A percentile compares a stretch with the other conserved stretches of the same genome.
Conservation (phyloP, 2,329 filamentous ascomycete genomes). For the Diaporthe citriasiana region DNA sequence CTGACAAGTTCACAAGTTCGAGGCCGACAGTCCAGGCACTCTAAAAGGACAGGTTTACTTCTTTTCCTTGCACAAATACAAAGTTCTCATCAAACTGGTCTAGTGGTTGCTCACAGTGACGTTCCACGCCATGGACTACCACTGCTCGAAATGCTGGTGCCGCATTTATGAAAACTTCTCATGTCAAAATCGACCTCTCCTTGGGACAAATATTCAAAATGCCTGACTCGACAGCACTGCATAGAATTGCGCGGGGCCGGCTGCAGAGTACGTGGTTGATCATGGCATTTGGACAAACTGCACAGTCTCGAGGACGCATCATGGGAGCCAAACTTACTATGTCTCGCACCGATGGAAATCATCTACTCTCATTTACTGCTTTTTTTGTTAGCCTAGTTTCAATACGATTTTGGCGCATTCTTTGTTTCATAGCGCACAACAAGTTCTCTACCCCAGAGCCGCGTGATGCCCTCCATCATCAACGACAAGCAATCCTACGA, state of each 20-base stretch:
- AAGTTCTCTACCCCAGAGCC: not conserved
- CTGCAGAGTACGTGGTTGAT: not conserved
- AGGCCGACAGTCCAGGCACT: too few relatives aligned
- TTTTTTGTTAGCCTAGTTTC: not conserved
- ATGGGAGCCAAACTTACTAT: not conserved
- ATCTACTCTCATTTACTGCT: not conserved
- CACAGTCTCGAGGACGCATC: not conserved
- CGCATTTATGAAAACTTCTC: too few relatives aligned
- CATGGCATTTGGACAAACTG: not conserved
- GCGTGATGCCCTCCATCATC: not conserved
- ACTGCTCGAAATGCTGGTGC: too few relatives aligned
- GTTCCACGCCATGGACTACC: not conserved
- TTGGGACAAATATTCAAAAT: not conserved
- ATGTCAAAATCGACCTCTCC: too few relatives aligned
- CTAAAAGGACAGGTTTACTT: not conserved
- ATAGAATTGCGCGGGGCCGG: too few relatives aligned
- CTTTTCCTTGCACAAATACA: not conserved
- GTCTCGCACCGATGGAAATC: not conserved
- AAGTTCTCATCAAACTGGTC: not conserved
- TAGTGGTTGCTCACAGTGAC: not conserved
- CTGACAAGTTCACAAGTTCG: too few relatives aligned
- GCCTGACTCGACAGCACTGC: not conserved
- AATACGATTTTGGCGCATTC: not conserved
- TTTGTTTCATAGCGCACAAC: not conserved
- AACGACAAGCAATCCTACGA: not conserved